Base-by-base conservation (phyloP, 805 yeast genomes). In the Metschnikowia cerradonensis region DNA sequence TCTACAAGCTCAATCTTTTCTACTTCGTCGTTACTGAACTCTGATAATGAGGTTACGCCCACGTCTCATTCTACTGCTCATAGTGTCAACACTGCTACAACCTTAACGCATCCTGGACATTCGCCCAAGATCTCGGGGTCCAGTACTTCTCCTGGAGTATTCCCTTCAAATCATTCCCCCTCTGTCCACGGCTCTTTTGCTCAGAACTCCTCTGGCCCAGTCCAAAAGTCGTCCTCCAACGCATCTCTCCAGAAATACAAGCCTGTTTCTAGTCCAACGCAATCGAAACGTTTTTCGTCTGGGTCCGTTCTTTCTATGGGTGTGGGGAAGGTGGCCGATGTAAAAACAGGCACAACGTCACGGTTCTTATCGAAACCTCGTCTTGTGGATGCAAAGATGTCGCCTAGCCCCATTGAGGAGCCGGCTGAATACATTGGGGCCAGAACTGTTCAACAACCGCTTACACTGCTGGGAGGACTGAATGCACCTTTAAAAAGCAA, bases 261-360 rank as follows among this genome's bases (percentile, higher is more conserved):
- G 41, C 37, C 49, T 3, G 47, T 40, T 6, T 33, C 59, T 14
- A 58, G 60, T 38, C 59, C 57, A 13, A 53, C 58, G 13, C 64
- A 62, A 30, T 65, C 74, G 15, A 66, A 70, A 41, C 55, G 77
- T 42, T 69, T 63, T 42, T 71, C 76, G 6, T 61, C 68, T 3
- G 76, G 73, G 0, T 65, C 75, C 1, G 51, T 72, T 3, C 55
- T 72, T 26, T 70, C 75, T 0, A 65, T 69, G 59, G 78, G 78
- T 1, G 72, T 76, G 10, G 78, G 78, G 6, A 72, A 71, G 49
- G 57, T 73, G 1, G 60, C 71, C 6, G 59, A 58, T 30, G 37
- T 56, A 42, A 53, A 52, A 31, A 37, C 33, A 20, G 45, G 42
- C 3, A 19, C 55, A 1, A 26, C 49, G 2, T 43, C 52, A 3